Evolutionary conservation across 192 early-diverging fungal species (phyloP).

Genomic region (Coemansia sp.): DNA sequence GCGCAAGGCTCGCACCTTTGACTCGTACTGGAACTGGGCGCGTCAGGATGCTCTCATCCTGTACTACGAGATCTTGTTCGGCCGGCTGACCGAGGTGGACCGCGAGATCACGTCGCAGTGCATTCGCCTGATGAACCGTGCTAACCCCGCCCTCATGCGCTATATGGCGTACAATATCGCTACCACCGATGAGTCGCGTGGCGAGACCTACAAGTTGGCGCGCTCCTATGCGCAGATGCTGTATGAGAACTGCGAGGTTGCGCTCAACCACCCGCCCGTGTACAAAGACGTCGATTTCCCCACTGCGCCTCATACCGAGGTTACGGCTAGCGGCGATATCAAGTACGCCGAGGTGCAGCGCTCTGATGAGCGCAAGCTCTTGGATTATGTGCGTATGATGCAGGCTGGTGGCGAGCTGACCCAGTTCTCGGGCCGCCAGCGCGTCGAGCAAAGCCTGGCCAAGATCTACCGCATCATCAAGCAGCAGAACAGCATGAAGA

Average conservation of each 20-base stretch:
- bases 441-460: slow-evolving; percentile 73
- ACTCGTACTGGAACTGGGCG: slow-evolving; percentile 98
- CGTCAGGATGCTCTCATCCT: slow-evolving; percentile 57
- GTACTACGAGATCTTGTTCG: slow-evolving; percentile 93
- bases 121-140: slow-evolving; percentile 85
- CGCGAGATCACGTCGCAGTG: slow-evolving; percentile 73
- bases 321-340: slow-evolving; percentile 67
- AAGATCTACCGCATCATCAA: slow-evolving; percentile 78
- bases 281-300: slow-evolving; percentile 67
- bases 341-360: slow-evolving; percentile 80
- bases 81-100: slow-evolving; percentile 68
- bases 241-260: slow-evolving; percentile 79
- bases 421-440: slow-evolving; percentile 73
- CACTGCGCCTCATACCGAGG: slow-evolving; percentile 72
- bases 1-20: slow-evolving; percentile 82
- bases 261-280: slow-evolving; percentile 60
- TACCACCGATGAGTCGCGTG: slow-evolving; percentile 70
- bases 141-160: slow-evolving; percentile 14
- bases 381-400: slow-evolving; percentile 92
- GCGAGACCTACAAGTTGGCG: slow-evolving; percentile 72
- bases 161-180: slow-evolving; percentile 84
- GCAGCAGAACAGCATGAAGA: slow-evolving; percentile 75
- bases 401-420: slow-evolving; percentile 65
- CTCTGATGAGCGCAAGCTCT: slow-evolving; percentile 78
- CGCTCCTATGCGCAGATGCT: slow-evolving; percentile 68